Percentiles rank a stretch among this genome's conserved stretches.
Conservation (phyloP, 768 basidiomycete genomes). For the Boletus barrowsii region DNA sequence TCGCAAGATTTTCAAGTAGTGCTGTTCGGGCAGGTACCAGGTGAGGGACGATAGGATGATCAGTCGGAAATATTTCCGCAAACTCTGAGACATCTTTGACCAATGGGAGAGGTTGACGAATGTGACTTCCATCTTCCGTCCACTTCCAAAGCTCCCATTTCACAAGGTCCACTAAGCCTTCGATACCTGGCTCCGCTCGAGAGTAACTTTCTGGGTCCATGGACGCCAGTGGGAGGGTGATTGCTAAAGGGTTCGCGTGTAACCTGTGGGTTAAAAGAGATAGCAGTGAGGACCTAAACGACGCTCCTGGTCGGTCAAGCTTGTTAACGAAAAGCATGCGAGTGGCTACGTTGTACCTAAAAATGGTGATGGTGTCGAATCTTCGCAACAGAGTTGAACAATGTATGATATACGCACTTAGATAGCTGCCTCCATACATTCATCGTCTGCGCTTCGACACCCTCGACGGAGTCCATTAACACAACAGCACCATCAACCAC, state of each 20-base stretch:
- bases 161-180: slow-evolving; percentile 79
- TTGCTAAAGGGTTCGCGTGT: slow-evolving; percentile 67
- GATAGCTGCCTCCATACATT: slow-evolving; percentile 87
- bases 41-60: slow-evolving; percentile 69
- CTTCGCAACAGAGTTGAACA: neutral
- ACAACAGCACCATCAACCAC: slow-evolving; percentile 89
- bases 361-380: slow-evolving; percentile 1
- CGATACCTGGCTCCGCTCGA: slow-evolving; percentile 78
- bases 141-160: slow-evolving; percentile 84
- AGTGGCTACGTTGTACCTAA: slow-evolving; percentile 75
- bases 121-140: slow-evolving; percentile 47
- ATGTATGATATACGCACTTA: slow-evolving; percentile 50
- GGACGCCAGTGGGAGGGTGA: slow-evolving; percentile 77
- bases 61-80: slow-evolving; percentile 44
- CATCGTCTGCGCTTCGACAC: slow-evolving; percentile 86
- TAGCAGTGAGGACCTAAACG: slow-evolving; percentile 64
- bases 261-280: slow-evolving; percentile 74
- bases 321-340: slow-evolving; percentile 85
- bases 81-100: slow-evolving; percentile 42
- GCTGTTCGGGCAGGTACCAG: slow-evolving; percentile 64
- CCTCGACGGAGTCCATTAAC: slow-evolving; percentile 86
- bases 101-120: slow-evolving; percentile 48
- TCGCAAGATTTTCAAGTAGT: slow-evolving; percentile 74
- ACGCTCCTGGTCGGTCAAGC: slow-evolving; percentile 83
- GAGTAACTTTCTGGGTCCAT: slow-evolving; percentile 64